phyloP scores from a whole-genome alignment of 2,329 filamentous ascomycete species.

The Trichophaea hybrida region DNA sequence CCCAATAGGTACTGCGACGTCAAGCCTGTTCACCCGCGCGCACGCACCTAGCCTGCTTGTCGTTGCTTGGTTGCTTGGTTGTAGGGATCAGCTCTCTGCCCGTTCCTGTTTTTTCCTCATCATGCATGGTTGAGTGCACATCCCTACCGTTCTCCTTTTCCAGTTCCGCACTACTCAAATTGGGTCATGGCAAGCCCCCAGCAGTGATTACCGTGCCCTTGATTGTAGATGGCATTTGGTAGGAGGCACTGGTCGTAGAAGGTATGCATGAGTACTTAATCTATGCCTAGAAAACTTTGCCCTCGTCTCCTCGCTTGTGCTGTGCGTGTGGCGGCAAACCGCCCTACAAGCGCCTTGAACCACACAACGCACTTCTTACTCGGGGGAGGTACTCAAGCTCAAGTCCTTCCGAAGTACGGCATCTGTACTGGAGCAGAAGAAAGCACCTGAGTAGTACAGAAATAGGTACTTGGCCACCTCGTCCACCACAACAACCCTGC shows the following conservation, averaged over 20 bases:
- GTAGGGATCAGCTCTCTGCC: neutral
- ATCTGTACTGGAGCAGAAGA: too few relatives aligned
- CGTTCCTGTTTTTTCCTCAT: neutral
- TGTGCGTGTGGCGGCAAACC: neutral
- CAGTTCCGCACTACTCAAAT: neutral
- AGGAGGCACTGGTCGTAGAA: neutral
- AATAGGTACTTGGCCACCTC: too few relatives aligned
- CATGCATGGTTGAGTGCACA: neutral
- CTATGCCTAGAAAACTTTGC: neutral
- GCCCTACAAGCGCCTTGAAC: neutral
- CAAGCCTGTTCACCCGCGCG: neutral
- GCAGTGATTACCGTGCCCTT: neutral
- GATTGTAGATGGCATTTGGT: neutral
- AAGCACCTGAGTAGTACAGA: too few relatives aligned
- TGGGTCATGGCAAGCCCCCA: neutral
- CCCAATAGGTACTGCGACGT: too few relatives aligned
- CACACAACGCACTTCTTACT: neutral
- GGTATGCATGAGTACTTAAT: too few relatives aligned
- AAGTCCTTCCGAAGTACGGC: too few relatives aligned
- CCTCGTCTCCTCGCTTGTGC: neutral
- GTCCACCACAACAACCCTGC: too few relatives aligned
- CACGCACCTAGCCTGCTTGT: neutral
- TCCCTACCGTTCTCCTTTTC: neutral
- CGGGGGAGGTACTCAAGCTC: too few relatives aligned
- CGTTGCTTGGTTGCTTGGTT: too few relatives aligned